Base-by-base conservation (phyloP, 805 yeast genomes). In the Dipodascus albidus region DNA sequence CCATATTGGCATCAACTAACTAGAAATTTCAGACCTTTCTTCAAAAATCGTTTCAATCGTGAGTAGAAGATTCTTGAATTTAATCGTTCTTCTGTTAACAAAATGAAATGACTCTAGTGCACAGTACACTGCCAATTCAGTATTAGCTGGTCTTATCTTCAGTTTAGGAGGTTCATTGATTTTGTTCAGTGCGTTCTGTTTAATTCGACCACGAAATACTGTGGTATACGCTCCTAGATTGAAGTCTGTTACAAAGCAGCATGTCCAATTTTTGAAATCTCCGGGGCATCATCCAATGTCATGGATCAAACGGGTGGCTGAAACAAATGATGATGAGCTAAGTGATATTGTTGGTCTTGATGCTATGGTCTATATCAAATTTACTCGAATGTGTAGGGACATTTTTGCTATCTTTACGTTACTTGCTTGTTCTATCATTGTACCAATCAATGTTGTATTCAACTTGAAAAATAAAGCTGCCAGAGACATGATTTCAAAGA, bases 361-460 rank as follows among this genome's bases (percentile, higher is more conserved):
- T 50, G 70, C 72, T 6, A 65, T 62, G 2, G 58, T 67, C 1
- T 66, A 60, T 49, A 52, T 70, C 23, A 57, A 64, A n/a, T 65
- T 67, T 42, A 53, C 61, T 21, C 55, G 55, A 9, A 67, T 69
- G 72, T 55, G 62, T 41, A 59, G 70, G 19, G 58, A 62, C 51
- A 54, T 67, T 4, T 68, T 70, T 51, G 41, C 60, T 9, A 24
- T 61, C 2, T 55, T 69, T 31, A 60, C 73, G 1, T 20, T 68
- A 11, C 24, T 70, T 3, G 65, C 65, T 2, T 63, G 70, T 49
- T 57, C 63, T 1, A 59, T 66, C 1, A 69, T 66, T 3, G 64
- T 70, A 1, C 74, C 74, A 9, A 58, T 70, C 53, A 70, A 70
- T 50, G 65, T 70, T 35, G 55, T 57, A n/a, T 67, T 56, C 59